Base-by-base conservation (phyloP, 2,329 filamentous ascomycete species). In the Colletotrichum paranaense region DNA sequence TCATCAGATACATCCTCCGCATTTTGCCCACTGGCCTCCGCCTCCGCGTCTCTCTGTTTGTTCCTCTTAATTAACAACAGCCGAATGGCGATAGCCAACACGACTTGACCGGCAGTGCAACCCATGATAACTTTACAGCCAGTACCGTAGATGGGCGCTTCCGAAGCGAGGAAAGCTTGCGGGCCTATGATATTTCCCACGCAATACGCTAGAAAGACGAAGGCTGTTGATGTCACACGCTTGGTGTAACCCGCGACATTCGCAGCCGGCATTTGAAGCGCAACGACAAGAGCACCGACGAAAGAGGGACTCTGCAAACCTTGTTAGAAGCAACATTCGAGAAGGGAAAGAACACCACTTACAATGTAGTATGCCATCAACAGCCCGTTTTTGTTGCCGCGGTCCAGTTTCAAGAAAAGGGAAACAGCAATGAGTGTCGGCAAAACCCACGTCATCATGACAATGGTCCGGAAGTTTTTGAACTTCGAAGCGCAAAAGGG, bases 361-460 rank as follows among this genome's bases (percentile, higher is more conserved):
- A 76, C 75, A 32, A 87, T 83, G 70, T 87, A 87, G 71, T 86
- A 86, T 5, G 35, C 71, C 75, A 65, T 82, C 0, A 90, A 78
- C 0, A 88, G 81, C 0, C 67, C 74, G 7, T 74, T 73, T 35
- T 76, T 76, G 35, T 86, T 82, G 46, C 53, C 32, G 75, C 64
- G 83, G 75, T 68, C 78, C 42, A 90, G 77, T 74, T 87, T 82
- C 87, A 88, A 89, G 42, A 68, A 74, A 0, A 76, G 38, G 19
- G 57, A 58, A 19, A 66, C 64, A 5, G 71, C 75, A 24, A 74
- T 42, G 22, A 76, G 82, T 0, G 88, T 90, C 0, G 88, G 88
- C 12, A 86, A 49, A 2, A 90, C 78, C 76, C 88, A 90, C 0
- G 85, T 67, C 5, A 83, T 81, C 88, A 90, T 90, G 58, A 89